phyloP scores from a whole-genome alignment of 2,329 filamentous ascomycete species.

The Myrmaecium sp. region DNA sequence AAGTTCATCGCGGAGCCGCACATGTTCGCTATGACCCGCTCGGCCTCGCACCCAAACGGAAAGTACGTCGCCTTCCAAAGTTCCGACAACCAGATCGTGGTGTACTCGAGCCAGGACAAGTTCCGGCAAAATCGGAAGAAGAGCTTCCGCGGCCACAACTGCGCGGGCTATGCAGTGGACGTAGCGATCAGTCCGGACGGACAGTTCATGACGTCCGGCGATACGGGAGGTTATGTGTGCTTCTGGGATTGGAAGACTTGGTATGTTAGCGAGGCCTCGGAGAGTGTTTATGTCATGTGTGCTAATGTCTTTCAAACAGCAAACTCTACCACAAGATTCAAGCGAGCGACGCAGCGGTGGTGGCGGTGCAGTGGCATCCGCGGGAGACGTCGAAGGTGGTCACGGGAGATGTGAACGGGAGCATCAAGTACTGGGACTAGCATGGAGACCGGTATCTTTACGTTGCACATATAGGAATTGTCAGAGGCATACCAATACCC shows the following conservation, averaged over 20 bases:
- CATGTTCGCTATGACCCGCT: constrained; percentile 91
- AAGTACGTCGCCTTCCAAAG: constrained; percentile 92
- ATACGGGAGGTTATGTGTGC: constrained; percentile 75
- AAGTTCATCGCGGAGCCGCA: constrained; percentile 96
- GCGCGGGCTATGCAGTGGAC: constrained; percentile 83
- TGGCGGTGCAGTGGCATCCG: constrained; percentile 91
- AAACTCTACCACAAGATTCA: constrained; percentile 97
- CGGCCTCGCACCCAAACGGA: constrained; percentile 67
- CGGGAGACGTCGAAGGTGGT: constrained; percentile 90
- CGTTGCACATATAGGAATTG: too few species aligned
- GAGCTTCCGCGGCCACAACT: constrained; percentile 89
- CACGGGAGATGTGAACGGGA: constrained; percentile 75
- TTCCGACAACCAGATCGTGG: constrained; percentile 90
- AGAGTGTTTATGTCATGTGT: too few species aligned
- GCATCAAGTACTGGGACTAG: constrained; percentile 86
- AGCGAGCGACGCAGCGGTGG: constrained; percentile 65
- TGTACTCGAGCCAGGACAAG: constrained; percentile 86
- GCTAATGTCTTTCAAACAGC: too few species aligned
- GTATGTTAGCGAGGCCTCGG: too few species aligned
- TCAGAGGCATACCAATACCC: too few species aligned
- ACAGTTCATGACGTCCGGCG: constrained; percentile 74
- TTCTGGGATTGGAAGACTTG: constrained; percentile 99
- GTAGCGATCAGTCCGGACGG: constrained; percentile 80
- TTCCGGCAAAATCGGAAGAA: constrained; percentile 98
- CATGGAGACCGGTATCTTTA: too few species aligned